Evolutionary conservation across 805 yeast species (phyloP).

Genomic region (Suhomyces vadensis): DNA sequence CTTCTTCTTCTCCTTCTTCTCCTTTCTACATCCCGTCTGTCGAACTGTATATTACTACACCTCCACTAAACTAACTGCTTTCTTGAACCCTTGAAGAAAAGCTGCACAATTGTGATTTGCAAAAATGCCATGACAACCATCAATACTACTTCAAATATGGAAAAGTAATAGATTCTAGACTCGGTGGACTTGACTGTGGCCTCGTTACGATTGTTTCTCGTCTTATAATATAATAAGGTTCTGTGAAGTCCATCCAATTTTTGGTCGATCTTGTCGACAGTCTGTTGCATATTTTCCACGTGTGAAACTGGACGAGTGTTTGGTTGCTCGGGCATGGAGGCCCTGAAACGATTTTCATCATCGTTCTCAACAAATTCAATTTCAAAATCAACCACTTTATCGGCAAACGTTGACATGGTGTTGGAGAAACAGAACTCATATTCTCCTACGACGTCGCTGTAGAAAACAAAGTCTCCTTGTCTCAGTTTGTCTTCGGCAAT

Average conservation of each 20-base stretch:
- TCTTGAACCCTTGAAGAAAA: constrained; percentile 71
- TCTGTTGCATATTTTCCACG: constrained; percentile 52
- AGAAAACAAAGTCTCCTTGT: constrained; percentile 78
- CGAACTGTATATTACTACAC: not conserved
- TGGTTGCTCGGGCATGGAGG: constrained; percentile 58
- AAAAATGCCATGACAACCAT: constrained; percentile 74
- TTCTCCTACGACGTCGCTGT: constrained; percentile 69
- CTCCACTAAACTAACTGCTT: constrained; percentile 53
- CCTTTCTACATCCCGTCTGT: no score
- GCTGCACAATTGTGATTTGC: constrained; percentile 68
- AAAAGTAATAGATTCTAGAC: constrained; percentile 73
- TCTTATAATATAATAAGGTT: constrained; percentile 77
- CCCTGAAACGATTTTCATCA: constrained; percentile 44
- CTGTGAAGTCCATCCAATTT: constrained; percentile 59
- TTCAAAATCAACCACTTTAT: constrained; percentile 83
- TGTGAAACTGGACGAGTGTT: constrained; percentile 51
- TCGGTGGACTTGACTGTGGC: constrained; percentile 81
- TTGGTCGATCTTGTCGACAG: constrained; percentile 58
- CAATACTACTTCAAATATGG: constrained; percentile 65
- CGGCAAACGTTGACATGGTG: constrained; percentile 78
- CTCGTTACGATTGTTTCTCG: constrained; percentile 90
- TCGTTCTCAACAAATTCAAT: constrained; percentile 50
- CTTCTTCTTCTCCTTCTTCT: no score
- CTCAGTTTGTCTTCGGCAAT: constrained; percentile 60
- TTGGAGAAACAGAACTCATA: constrained; percentile 85